Percentiles rank a stretch among this genome's conserved stretches.
Evolutionary conservation across 441 rosid species (phyloP).

Genomic region (Gossypium laxum): DNA sequence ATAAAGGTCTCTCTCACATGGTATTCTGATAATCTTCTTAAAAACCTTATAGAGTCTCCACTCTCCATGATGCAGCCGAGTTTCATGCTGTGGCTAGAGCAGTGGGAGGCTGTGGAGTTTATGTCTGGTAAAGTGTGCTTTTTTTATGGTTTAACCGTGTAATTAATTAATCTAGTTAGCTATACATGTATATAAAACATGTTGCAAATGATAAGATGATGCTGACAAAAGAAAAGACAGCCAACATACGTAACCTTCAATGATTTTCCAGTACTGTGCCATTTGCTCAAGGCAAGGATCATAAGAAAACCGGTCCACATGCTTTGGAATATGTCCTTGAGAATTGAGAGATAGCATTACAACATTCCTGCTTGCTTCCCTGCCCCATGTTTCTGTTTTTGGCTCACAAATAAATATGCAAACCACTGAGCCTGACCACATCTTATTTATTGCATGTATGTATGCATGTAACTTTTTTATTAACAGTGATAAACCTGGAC

Average conservation of each 20-base stretch:
- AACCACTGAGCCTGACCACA: background rate
- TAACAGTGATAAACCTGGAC: conserved; percentile 46
- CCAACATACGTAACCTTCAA: too few relatives aligned
- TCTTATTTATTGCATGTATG: background rate
- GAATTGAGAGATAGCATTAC: background rate
- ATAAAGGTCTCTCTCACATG: background rate
- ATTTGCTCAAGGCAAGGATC: too few relatives aligned
- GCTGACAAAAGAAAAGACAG: background rate
- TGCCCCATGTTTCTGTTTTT: background rate
- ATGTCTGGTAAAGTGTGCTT: conserved; percentile 30
- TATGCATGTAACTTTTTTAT: background rate
- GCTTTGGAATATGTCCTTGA: background rate
- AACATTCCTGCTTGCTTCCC: background rate
- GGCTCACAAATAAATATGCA: background rate
- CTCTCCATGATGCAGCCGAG: conserved; percentile 48
- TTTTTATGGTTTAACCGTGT: background rate
- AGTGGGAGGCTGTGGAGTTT: conserved; percentile 50
- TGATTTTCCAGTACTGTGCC: too few relatives aligned
- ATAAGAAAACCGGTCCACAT: too few relatives aligned
- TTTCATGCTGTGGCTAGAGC: conserved; percentile 51
- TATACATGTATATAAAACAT: conserved; percentile 1
- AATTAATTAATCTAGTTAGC: background rate
- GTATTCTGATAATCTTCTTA: background rate
- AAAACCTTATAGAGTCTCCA: conserved; percentile 38
- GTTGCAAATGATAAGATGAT: background rate